A percentile compares a stretch with the other conserved stretches of the same genome.
phyloP scores from a whole-genome alignment of 768 basidiomycete genomes.

The Nidula microcarpa region DNA sequence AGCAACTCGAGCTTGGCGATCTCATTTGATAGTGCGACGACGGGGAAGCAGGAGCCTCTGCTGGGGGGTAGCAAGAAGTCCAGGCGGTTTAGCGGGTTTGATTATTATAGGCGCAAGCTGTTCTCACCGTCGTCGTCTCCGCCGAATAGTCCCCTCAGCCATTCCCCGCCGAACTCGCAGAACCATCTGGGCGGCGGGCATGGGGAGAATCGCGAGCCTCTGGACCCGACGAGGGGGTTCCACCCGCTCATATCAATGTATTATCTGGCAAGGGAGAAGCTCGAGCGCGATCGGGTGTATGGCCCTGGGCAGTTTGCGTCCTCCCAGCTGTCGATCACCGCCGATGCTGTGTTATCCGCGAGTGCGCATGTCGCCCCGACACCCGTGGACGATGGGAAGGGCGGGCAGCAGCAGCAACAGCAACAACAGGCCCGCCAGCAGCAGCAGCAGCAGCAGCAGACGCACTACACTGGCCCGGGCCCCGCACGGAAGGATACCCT shows the following conservation, averaged over 20 bases:
- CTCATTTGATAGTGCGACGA: conserved; percentile 49
- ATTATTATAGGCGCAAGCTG: conserved; percentile 89
- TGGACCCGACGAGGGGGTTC: conserved; percentile 90
- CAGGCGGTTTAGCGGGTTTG: conserved; percentile 92
- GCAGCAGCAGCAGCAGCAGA: conserved; percentile 9
- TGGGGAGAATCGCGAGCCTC: conserved; percentile 41
- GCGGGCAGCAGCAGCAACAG: conserved; percentile 9
- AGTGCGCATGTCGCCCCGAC: conserved; percentile 5
- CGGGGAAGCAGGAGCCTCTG: conserved; percentile 31
- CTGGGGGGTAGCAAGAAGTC: conserved; percentile 56
- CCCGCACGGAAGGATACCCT: conserved; percentile 21
- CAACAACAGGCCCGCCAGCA: conserved; percentile 10
- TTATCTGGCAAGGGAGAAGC: conserved; percentile 92
- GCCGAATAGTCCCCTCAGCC: conserved; percentile 34
- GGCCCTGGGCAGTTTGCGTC: conserved; percentile 92
- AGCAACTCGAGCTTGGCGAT: conserved; percentile 71
- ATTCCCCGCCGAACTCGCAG: conserved; percentile 60
- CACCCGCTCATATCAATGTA: conserved; percentile 97
- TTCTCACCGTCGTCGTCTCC: conserved; percentile 63
- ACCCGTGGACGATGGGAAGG: conserved; percentile 10
- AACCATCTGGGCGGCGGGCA: conserved; percentile 44
- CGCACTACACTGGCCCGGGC: conserved; percentile 21
- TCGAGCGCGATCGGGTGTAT: conserved; percentile 91
- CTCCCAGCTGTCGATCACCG: conserved; percentile 71
- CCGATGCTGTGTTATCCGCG: conserved; percentile 9